phyloP scores from a whole-genome alignment of 257 asterid species.

The Paraleonurus japonicus region DNA sequence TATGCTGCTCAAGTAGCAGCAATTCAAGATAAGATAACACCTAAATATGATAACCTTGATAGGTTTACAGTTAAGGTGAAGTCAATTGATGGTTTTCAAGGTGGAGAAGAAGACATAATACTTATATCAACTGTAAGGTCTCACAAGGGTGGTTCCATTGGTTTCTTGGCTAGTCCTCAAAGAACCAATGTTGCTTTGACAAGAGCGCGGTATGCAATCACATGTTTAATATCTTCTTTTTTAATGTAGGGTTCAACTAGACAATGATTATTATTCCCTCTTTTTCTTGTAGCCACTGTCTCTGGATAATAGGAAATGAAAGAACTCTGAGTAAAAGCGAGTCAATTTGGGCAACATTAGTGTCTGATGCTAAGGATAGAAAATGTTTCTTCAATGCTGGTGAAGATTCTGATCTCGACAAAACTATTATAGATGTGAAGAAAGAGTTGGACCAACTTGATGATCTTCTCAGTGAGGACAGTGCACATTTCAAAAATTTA shows the following conservation, averaged over 20 bases:
- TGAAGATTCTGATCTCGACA: slow-evolving; percentile 39
- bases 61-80: slow-evolving; percentile 54
- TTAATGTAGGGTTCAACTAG: too few relatives aligned
- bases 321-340: slow-evolving; percentile 34
- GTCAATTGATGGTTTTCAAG: slow-evolving; percentile 76
- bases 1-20: slow-evolving; percentile 68
- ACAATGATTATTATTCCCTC: too few relatives aligned
- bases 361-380: slow-evolving; percentile 52
- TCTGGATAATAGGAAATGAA: slow-evolving; percentile 72
- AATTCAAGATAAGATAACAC: slow-evolving; percentile 38
- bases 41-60: slow-evolving; percentile 31
- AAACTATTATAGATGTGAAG: slow-evolving; percentile 41
- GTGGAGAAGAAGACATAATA: slow-evolving; percentile 66
- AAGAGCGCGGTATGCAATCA: slow-evolving; percentile 58
- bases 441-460: slow-evolving; percentile 54
- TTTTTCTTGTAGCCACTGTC: slow-evolving; percentile 47
- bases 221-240: neutral
- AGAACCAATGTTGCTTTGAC: slow-evolving; percentile 74
- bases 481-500: slow-evolving; percentile 39
- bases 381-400: slow-evolving; percentile 50
- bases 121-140: slow-evolving; percentile 67
- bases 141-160: slow-evolving; percentile 45
- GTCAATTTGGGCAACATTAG: slow-evolving; percentile 49
- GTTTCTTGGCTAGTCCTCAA: slow-evolving; percentile 50
- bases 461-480: slow-evolving; percentile 49